These are phyloP conservation scores for Microsporum ferrugineum DNA, from an alignment of 2,329 filamentous ascomycete species.

Conservation along the genomic window DNA sequence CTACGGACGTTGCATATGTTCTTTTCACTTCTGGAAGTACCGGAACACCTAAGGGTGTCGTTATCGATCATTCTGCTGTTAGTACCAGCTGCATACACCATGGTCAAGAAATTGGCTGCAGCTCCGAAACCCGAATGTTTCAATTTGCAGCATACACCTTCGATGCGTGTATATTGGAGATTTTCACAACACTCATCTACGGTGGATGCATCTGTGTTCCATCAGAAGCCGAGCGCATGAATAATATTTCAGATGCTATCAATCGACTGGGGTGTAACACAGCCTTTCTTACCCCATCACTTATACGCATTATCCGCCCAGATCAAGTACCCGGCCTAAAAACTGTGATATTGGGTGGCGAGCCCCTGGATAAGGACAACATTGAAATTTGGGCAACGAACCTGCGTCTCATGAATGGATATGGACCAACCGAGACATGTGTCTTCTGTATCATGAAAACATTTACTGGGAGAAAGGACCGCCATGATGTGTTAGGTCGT, in stretches of 20 bases:
- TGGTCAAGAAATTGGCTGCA: neutral
- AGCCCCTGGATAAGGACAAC: constrained; percentile 17
- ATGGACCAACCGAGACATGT: constrained; percentile 16
- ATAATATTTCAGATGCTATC: constrained; percentile 41
- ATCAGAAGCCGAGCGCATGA: constrained; percentile 37
- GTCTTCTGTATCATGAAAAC: neutral
- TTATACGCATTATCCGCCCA: constrained; percentile 39
- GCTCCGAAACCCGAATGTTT: constrained; percentile 46
- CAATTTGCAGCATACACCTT: constrained; percentile 29
- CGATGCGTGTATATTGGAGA: constrained; percentile 4
- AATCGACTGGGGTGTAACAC: constrained; percentile 41
- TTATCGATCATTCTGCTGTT: neutral
- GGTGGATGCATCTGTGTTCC: constrained; percentile 52
- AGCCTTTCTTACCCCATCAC: constrained; percentile 48
- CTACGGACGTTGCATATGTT: neutral
- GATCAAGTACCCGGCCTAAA: constrained; percentile 33
- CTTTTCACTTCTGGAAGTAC: neutral
- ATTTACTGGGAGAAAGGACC: neutral
- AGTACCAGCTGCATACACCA: neutral
- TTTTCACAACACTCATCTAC: constrained; percentile 36
- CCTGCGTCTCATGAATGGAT: constrained; percentile 29
- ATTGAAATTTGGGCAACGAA: constrained; percentile 19
- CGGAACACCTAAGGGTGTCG: constrained; percentile 3
- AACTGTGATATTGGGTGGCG: constrained; percentile 25
- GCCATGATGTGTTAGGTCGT: constrained; percentile 28